Evolutionary conservation across 257 asterid genomes (phyloP).

Genomic region (Anisodus acutangulus): DNA sequence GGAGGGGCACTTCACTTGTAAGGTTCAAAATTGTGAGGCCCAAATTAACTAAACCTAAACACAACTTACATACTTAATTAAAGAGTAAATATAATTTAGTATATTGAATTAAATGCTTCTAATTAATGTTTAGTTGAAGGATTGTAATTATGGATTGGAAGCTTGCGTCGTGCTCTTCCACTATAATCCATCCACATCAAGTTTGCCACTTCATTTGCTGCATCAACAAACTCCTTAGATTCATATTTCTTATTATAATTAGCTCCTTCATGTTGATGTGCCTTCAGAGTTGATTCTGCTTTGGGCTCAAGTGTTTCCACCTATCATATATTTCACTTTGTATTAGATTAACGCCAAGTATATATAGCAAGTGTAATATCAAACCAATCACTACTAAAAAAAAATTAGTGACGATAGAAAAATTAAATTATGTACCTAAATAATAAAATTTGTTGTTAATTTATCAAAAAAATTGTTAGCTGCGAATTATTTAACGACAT

Average conservation of each 20-base stretch:
- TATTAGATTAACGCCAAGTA: background rate
- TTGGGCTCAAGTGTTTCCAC: background rate
- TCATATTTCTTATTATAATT: constrained; percentile 22
- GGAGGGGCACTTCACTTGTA: constrained; percentile 46
- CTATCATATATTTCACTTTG: background rate
- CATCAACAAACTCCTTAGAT: constrained; percentile 36
- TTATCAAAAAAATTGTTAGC: no score
- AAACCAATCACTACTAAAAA: background rate
- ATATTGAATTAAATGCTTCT: background rate
- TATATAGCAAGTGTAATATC: background rate
- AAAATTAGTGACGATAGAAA: no score
- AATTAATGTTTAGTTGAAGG: constrained; percentile 41
- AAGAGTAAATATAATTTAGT: background rate
- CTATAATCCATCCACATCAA: constrained; percentile 59
- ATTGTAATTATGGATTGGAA: constrained; percentile 60
- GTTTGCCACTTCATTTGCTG: constrained; percentile 49
- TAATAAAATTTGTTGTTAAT: no score
- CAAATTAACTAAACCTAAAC: constrained; percentile 31
- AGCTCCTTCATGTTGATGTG: background rate
- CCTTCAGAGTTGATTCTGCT: background rate
- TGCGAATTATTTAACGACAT: no score
- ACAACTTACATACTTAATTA: background rate
- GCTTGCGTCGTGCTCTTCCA: constrained; percentile 41
- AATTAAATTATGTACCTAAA: no score
- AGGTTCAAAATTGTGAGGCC: constrained; percentile 60